phyloP scores from a whole-genome alignment of 352 stramenopile genomes.

The Blastocystis hominis region DNA sequence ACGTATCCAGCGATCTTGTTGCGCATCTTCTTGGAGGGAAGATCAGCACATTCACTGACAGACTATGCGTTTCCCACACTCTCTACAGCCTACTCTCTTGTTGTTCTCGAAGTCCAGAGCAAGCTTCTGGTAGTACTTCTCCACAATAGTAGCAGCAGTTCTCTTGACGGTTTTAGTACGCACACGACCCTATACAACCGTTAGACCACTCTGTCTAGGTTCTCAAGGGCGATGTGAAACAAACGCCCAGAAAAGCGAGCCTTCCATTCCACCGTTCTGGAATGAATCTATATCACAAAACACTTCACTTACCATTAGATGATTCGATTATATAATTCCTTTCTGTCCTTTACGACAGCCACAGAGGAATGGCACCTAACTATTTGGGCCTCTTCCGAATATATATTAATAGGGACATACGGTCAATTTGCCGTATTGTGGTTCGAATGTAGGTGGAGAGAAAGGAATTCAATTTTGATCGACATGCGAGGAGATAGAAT shows the following conservation, averaged over 20 bases:
- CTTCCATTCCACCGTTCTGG: background rate
- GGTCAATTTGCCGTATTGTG: too few species aligned
- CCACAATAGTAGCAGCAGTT: constrained; percentile 97
- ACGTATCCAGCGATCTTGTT: constrained; percentile 99
- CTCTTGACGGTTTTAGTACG: constrained; percentile 99
- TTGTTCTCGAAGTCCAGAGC: constrained; percentile 99
- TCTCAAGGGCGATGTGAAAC: too few species aligned
- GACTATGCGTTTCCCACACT: background rate
- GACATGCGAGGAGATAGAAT: too few species aligned
- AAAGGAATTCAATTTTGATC: too few species aligned
- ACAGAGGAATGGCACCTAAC: background rate
- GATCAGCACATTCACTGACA: constrained; percentile 87
- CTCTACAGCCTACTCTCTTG: constrained; percentile 77
- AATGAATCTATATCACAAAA: background rate
- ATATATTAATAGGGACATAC: too few species aligned
- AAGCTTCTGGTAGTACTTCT: constrained; percentile 99
- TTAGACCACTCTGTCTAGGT: background rate
- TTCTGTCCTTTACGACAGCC: background rate
- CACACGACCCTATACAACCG: constrained; percentile 70
- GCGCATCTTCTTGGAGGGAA: constrained; percentile 98
- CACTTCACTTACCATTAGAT: constrained; percentile 39
- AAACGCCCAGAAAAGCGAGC: background rate
- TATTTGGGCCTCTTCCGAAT: background rate
- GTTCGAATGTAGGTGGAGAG: too few species aligned
- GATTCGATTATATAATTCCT: constrained; percentile 37